Evolutionary conservation across 305 asterid species (phyloP).

Genomic region (Striga hermonthica): DNA sequence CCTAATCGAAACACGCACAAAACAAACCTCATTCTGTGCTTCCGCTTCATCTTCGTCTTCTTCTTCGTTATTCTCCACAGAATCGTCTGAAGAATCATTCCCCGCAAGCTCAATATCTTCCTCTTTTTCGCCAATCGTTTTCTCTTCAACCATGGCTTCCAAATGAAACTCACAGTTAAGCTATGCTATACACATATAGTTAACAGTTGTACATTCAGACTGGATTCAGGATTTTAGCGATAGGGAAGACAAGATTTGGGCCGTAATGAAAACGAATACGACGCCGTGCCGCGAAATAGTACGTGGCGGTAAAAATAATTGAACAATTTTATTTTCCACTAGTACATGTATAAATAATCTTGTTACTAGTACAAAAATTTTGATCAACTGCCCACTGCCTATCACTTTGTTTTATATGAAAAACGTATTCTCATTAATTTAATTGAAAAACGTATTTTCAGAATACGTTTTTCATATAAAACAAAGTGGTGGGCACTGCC

Average conservation of each 20-base stretch:
- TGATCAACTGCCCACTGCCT: too few species aligned
- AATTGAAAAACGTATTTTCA: too few species aligned
- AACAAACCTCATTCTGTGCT: conserved; percentile 49
- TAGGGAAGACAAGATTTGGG: conserved; percentile 16
- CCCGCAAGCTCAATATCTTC: conserved; percentile 38
- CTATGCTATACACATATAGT: background rate
- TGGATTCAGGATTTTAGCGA: conserved; percentile 41
- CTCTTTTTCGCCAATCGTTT: conserved; percentile 36
- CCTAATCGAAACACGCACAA: conserved; percentile 16
- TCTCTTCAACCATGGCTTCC: conserved; percentile 38
- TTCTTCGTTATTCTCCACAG: conserved; percentile 35
- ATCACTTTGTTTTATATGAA: too few species aligned
- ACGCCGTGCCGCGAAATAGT: conserved; percentile 27
- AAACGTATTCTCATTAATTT: too few species aligned
- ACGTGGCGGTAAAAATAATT: conserved; percentile 30
- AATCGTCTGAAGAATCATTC: conserved; percentile 46
- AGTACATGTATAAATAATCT: too few species aligned
- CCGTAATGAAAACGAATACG: conserved; percentile 22
- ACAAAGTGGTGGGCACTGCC: too few species aligned
- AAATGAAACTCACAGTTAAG: conserved; percentile 24
- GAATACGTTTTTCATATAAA: too few species aligned
- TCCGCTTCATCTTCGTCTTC: conserved; percentile 38
- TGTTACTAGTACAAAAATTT: too few species aligned
- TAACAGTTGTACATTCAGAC: background rate
- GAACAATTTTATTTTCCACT: background rate